Evolutionary conservation across 2,329 filamentous ascomycete species (phyloP), one percentile per base, ranked within the genome.

Genomic region (Neopestalotiopsis sp.): DNA sequence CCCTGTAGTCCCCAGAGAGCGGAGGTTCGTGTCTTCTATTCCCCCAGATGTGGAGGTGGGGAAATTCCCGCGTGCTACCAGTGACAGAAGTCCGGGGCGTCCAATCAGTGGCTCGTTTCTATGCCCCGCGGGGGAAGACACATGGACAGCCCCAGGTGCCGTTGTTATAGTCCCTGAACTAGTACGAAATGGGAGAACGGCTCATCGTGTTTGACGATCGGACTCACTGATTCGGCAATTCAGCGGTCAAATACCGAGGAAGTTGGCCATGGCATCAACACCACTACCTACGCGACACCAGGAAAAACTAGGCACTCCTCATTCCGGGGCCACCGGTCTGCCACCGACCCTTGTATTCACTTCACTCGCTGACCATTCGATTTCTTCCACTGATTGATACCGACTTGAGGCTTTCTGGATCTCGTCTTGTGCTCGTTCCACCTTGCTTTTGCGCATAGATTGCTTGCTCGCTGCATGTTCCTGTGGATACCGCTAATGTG

Each of bases 21-120:
- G 14, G 42, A 45, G 42, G n/a, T 45, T 45, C 42, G 17, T 17
- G 42, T 45, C 2, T 45, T 45, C 17, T 28, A 28, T 17, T 45
- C 17, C 42, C 42, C 42, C 42, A 59, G 56, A 59, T 24, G 56
- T 59, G 56, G 56, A 59, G 56, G 56, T 59, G 56, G 56, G 56
- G 56, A 59, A 59, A 59, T 59, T 59, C 56, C 56, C 56, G 56
- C 13, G 20, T 14, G 17, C 42, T 5, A 17, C 13, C 42, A 45
- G 42, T 45, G 42, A 45, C 42, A 45, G 42, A 45, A 45, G 42
- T 45, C 42, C 42, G 42, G 42, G 13, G 42, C 42, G 13, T 45
- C 42, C 42, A 45, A 45, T 45, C 42, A 45, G 14, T 45, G 7
- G 42, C 42, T 17, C 42, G 42, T 45, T 45, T n/a, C 42, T 45